Percentiles rank a stretch among this genome's conserved stretches.
Evolutionary conservation across 192 early-diverging fungal genomes (phyloP).

Genomic region (Funneliformis geosporum): DNA sequence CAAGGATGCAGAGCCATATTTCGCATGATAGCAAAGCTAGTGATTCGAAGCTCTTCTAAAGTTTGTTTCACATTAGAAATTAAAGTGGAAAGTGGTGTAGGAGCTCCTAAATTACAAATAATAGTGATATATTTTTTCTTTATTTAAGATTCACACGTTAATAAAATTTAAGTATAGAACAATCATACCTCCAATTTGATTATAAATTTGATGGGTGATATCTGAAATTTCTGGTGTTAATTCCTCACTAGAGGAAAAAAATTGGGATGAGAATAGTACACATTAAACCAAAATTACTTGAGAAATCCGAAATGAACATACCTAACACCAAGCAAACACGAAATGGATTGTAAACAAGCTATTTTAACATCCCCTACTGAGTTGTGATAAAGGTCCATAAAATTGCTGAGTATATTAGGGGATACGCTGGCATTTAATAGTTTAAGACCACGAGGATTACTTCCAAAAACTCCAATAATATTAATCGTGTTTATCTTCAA

Average conservation of each 20-base stretch:
- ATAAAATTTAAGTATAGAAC: neutral
- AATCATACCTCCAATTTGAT: neutral
- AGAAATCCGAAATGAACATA: slow-evolving; percentile 1
- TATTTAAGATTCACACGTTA: neutral
- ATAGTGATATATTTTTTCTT: neutral
- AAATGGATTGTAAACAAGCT: slow-evolving; percentile 35
- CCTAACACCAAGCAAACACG: slow-evolving; percentile 40
- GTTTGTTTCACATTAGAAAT: slow-evolving; percentile 33
- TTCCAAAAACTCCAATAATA: slow-evolving; percentile 40
- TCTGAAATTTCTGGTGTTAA: neutral
- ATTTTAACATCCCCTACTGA: slow-evolving; percentile 37
- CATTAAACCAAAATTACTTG: neutral
- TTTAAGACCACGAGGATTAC: slow-evolving; percentile 26
- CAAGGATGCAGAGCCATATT: slow-evolving; percentile 10
- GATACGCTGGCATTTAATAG: slow-evolving; percentile 15
- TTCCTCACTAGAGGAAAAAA: neutral
- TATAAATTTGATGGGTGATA: slow-evolving; percentile 19
- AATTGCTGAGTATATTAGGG: slow-evolving; percentile 19
- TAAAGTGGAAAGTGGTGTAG: slow-evolving; percentile 31
- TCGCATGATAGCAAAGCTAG: slow-evolving; percentile 38
- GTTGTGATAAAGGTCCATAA: slow-evolving; percentile 24
- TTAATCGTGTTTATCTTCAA: slow-evolving; percentile 34
- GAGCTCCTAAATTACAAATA: neutral
- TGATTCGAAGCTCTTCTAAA: slow-evolving; percentile 33
- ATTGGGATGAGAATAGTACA: neutral